Conservation (phyloP, 768 basidiomycete genomes). For the Myochromella boudieri region DNA sequence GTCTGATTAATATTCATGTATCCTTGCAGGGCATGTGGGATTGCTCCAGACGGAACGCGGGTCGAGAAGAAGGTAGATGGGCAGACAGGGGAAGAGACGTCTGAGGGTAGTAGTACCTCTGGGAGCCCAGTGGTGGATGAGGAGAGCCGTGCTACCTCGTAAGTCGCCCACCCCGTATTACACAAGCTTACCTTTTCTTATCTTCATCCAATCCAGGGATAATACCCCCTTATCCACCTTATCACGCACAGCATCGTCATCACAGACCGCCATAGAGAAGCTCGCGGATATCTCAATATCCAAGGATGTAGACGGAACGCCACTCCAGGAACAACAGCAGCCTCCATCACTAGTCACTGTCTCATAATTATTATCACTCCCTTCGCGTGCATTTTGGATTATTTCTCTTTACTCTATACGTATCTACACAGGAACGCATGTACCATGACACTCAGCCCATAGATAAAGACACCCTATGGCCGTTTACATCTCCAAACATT, state of each 20-base stretch:
- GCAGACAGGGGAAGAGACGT: background rate
- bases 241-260: slow-evolving; percentile 4
- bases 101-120: no score
- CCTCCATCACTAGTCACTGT: background rate
- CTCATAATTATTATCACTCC: background rate
- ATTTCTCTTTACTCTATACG: background rate
- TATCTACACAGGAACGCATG: slow-evolving; percentile 2
- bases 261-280: slow-evolving; percentile 12
- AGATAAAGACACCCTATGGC: no score
- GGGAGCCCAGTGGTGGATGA: no score
- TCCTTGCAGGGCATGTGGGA: slow-evolving; percentile 47
- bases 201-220: background rate
- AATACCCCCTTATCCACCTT: background rate
- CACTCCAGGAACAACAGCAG: slow-evolving; percentile 1
- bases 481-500: no score
- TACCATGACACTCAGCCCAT: no score
- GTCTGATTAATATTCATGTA: slow-evolving; percentile 1
- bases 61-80: slow-evolving; percentile 20
- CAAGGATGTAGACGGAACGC: background rate
- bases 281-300: background rate
- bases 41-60: slow-evolving; percentile 56
- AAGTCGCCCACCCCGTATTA: background rate
- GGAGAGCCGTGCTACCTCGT: slow-evolving; percentile 3
- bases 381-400: background rate
- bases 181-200: background rate